Percentiles rank a stretch among this genome's conserved stretches.
These are phyloP conservation scores for Hypoxylon lienhwacheense DNA, from an alignment of 495 filamentous ascomycete genomes.

Conservation along the genomic window DNA sequence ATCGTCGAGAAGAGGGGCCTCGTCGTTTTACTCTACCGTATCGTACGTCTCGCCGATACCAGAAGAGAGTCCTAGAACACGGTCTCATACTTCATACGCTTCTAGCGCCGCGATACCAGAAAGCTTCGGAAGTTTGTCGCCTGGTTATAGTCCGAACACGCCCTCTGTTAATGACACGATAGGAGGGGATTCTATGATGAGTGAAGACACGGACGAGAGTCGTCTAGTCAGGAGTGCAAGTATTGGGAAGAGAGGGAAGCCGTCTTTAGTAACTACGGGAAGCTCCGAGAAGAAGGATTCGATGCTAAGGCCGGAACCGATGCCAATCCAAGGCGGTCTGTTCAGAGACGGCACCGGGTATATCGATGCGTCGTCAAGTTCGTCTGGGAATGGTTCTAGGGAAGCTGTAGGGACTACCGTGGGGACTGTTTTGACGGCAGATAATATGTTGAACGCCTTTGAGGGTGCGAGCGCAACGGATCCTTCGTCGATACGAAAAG, in stretches of 20 bases:
- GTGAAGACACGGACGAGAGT: conserved; percentile 62
- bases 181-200: conserved; percentile 52
- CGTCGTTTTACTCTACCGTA: conserved; percentile 71
- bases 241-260: conserved; percentile 71
- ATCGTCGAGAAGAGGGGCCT: conserved; percentile 66
- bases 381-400: conserved; percentile 37
- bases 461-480: conserved; percentile 48
- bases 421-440: conserved; percentile 37
- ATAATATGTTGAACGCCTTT: conserved; percentile 50
- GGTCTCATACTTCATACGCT: conserved; percentile 70
- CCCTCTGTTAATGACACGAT: conserved; percentile 51
- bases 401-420: conserved; percentile 33
- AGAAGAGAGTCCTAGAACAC: conserved; percentile 69
- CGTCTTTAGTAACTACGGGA: conserved; percentile 66
- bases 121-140: conserved; percentile 59
- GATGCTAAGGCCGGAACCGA: conserved; percentile 37
- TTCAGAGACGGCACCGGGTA: conserved; percentile 49
- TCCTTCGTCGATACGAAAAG: conserved; percentile 35
- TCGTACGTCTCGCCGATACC: conserved; percentile 87
- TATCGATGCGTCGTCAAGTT: conserved; percentile 48
- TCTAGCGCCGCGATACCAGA: conserved; percentile 80
- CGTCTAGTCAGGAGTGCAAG: conserved; percentile 76
- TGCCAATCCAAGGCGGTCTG: conserved; percentile 40
- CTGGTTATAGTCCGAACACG: conserved; percentile 47
- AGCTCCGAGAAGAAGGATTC: conserved; percentile 32